Conservation (phyloP, 495 filamentous ascomycete genomes). For the Aspergillus egyptiacus region DNA sequence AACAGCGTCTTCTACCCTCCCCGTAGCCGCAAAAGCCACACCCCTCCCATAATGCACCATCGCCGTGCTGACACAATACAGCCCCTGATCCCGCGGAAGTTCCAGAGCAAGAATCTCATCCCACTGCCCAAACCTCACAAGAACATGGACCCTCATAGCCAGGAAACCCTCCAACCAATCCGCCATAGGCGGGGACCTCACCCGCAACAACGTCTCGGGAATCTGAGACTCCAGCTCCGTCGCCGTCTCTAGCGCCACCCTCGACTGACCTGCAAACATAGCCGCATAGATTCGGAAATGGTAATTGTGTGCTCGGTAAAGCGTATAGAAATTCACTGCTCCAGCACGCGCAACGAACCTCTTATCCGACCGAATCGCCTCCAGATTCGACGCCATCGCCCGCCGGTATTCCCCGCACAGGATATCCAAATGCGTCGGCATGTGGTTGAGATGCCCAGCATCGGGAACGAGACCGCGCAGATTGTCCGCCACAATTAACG, state of each 20-base stretch:
- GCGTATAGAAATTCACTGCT: slow-evolving; percentile 57
- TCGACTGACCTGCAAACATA: slow-evolving; percentile 59
- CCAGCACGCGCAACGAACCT: slow-evolving; percentile 48
- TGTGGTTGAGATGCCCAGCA: slow-evolving; percentile 65
- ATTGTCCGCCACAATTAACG: slow-evolving; percentile 49
- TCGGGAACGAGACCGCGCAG: slow-evolving; percentile 60
- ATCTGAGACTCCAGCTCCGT: slow-evolving; percentile 46
- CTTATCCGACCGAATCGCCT: slow-evolving; percentile 59
- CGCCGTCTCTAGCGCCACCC: slow-evolving; percentile 51
- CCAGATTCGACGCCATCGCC: slow-evolving; percentile 54
- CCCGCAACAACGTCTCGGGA: slow-evolving; percentile 53
- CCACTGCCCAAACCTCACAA: slow-evolving; percentile 64
- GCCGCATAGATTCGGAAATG: slow-evolving; percentile 67
- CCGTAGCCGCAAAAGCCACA: slow-evolving; percentile 53
- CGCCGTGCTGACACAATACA: slow-evolving; percentile 60
- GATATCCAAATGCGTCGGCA: slow-evolving; percentile 65
- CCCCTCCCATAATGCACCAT: slow-evolving; percentile 61
- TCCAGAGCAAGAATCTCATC: slow-evolving; percentile 47
- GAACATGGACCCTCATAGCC: slow-evolving; percentile 54
- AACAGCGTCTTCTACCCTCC: slow-evolving; percentile 42
- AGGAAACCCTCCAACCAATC: slow-evolving; percentile 66
- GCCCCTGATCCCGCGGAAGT: slow-evolving; percentile 42
- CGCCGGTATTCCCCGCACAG: slow-evolving; percentile 60
- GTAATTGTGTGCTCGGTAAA: slow-evolving; percentile 61
- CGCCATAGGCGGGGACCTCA: slow-evolving; percentile 62